Percentiles rank a stretch among this genome's conserved stretches.
Evolutionary conservation across 805 yeast genomes (phyloP).

Genomic region (Nakazawaea peltata): DNA sequence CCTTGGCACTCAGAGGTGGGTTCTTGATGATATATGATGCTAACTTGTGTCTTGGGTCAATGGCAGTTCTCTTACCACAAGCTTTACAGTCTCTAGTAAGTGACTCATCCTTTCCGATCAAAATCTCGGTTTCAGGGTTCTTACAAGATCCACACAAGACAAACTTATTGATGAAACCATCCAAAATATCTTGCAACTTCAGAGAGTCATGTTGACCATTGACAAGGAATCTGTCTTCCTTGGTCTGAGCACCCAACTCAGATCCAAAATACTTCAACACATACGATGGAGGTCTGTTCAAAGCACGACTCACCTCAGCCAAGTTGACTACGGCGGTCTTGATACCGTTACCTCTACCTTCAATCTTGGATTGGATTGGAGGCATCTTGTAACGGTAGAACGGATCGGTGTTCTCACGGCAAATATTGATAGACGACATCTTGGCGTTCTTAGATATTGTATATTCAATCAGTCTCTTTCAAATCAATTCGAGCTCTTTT

Average conservation of each 20-base stretch:
- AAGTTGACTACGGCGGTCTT: slow-evolving; percentile 89
- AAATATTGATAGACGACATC: slow-evolving; percentile 87
- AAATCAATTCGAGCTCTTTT: no score
- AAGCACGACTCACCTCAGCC: slow-evolving; percentile 88
- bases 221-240: slow-evolving; percentile 81
- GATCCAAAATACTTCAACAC: slow-evolving; percentile 92
- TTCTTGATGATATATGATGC: slow-evolving; percentile 84
- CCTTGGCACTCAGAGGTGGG: slow-evolving; percentile 61
- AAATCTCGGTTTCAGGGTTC: slow-evolving; percentile 95
- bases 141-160: slow-evolving; percentile 92
- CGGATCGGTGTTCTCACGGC: slow-evolving; percentile 96
- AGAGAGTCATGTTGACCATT: slow-evolving; percentile 91
- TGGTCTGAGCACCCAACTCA: slow-evolving; percentile 95
- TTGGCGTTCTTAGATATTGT: slow-evolving; percentile 11
- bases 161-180: slow-evolving; percentile 88
- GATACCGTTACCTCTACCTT: slow-evolving; percentile 99
- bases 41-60: slow-evolving; percentile 82
- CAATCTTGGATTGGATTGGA: slow-evolving; percentile 91
- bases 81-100: slow-evolving; percentile 95
- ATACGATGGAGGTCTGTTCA: slow-evolving; percentile 88
- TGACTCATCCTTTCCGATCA: slow-evolving; percentile 64
- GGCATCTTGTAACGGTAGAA: slow-evolving; percentile 99
- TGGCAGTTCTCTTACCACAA: slow-evolving; percentile 82
- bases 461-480: background rate
- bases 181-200: slow-evolving; percentile 88